phyloP scores from a whole-genome alignment of 2,329 filamentous ascomycete species.

The Fusarium tanahbumbuense region DNA sequence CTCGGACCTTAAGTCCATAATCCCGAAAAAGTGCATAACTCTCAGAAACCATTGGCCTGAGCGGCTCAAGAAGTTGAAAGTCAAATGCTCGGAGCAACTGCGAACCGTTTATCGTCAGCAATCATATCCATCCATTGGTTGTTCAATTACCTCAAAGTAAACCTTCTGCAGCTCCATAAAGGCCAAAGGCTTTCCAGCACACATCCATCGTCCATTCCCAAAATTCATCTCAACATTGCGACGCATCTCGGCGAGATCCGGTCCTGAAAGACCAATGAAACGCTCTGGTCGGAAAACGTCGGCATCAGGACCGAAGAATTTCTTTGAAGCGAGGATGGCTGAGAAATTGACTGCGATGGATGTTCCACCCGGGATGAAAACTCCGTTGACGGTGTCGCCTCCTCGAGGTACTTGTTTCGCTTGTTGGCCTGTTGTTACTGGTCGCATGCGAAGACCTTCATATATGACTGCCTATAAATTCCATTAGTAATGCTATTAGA shows the following conservation, averaged over 20 bases:
- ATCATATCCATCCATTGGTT: no score
- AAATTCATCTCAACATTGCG: slow-evolving; percentile 15
- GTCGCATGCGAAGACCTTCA: neutral
- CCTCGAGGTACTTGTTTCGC: neutral
- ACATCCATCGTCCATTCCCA: slow-evolving; percentile 10
- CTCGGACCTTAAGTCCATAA: neutral
- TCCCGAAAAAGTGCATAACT: slow-evolving; percentile 3
- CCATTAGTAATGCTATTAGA: rapidly evolving
- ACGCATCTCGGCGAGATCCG: neutral
- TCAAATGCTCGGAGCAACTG: neutral
- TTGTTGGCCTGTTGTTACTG: neutral
- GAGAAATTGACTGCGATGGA: slow-evolving; percentile 3
- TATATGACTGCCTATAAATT: neutral
- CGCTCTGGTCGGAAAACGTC: slow-evolving; percentile 9
- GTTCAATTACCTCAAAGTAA: neutral
- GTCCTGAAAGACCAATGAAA: neutral
- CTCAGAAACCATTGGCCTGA: neutral
- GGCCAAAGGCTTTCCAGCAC: slow-evolving; percentile 4
- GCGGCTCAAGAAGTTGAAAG: neutral
- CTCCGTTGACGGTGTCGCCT: neutral
- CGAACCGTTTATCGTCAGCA: neutral
- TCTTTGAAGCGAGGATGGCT: neutral
- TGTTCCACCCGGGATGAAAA: neutral
- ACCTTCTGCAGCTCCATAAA: slow-evolving; percentile 9
- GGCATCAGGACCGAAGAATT: neutral